Evolutionary conservation across 2,329 filamentous ascomycete genomes (phyloP).

Genomic region (Alternaria rosae): DNA sequence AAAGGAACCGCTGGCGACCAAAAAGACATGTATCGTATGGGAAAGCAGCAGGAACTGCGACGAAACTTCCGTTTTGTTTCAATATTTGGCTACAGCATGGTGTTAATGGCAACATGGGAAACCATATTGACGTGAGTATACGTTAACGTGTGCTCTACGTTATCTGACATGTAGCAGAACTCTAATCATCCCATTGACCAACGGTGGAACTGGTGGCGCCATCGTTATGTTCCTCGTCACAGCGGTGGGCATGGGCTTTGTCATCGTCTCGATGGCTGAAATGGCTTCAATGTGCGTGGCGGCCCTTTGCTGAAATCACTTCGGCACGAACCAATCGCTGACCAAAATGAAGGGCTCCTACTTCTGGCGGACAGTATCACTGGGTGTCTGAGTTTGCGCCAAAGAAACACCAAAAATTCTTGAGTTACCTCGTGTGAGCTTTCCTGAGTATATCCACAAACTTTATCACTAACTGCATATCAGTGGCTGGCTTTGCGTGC

Average conservation of each 20-base stretch:
- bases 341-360: conserved; percentile 29
- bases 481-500: conserved; percentile 52
- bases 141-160: too few species aligned
- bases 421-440: conserved; percentile 26
- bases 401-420: conserved; percentile 29
- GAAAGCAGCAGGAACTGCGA: conserved; percentile 36
- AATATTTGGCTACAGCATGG: conserved; percentile 37
- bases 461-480: neutral
- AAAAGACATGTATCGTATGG: conserved; percentile 40
- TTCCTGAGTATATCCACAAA: neutral
- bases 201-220: conserved; percentile 36
- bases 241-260: conserved; percentile 29
- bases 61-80: conserved; percentile 38
- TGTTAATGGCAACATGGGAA: conserved; percentile 41
- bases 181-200: conserved; percentile 28
- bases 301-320: neutral
- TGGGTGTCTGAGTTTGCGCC: conserved; percentile 42
- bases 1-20: conserved; percentile 21
- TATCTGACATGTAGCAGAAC: conserved; percentile 18
- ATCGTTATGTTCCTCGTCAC: conserved; percentile 37
- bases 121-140: conserved; percentile 23
- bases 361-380: conserved; percentile 39
- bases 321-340: neutral
- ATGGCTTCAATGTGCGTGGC: conserved; percentile 37
- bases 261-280: conserved; percentile 38